Conservation (phyloP, 2,329 filamentous ascomycete species). For the Fusarium hostae region DNA sequence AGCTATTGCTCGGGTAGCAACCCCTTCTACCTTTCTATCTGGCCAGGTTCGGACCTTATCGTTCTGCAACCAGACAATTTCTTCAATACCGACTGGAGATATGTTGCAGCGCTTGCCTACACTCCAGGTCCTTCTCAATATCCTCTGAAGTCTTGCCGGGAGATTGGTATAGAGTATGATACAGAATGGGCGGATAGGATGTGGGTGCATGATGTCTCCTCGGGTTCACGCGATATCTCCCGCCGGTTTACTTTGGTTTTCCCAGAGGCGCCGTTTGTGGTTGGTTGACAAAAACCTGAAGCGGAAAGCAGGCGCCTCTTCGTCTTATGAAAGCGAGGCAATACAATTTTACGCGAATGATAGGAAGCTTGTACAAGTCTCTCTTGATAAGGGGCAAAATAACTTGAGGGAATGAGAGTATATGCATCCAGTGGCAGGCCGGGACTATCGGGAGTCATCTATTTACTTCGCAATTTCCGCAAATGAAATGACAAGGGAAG, state of each 20-base stretch:
- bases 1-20: background rate
- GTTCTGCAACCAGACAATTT: background rate
- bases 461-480: background rate
- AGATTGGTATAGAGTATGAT: background rate
- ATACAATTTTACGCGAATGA: too few relatives aligned
- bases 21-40: background rate
- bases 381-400: background rate
- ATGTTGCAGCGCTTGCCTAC: background rate
- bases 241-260: too few relatives aligned
- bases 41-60: background rate
- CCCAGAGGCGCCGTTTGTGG: background rate
- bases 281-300: background rate
- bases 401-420: background rate
- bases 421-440: background rate
- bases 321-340: background rate
- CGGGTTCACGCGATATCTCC: too few relatives aligned
- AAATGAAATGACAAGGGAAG: background rate
- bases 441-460: background rate
- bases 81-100: background rate
- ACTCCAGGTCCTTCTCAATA: background rate
- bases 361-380: background rate
- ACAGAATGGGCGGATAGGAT: too few relatives aligned
- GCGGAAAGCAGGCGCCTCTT: background rate
- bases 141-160: background rate
- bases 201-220: too few relatives aligned